Evolutionary conservation across 345 rosid species (phyloP), one percentile per base, ranked within the genome.

Genomic region (Lenwebbia sp.): DNA sequence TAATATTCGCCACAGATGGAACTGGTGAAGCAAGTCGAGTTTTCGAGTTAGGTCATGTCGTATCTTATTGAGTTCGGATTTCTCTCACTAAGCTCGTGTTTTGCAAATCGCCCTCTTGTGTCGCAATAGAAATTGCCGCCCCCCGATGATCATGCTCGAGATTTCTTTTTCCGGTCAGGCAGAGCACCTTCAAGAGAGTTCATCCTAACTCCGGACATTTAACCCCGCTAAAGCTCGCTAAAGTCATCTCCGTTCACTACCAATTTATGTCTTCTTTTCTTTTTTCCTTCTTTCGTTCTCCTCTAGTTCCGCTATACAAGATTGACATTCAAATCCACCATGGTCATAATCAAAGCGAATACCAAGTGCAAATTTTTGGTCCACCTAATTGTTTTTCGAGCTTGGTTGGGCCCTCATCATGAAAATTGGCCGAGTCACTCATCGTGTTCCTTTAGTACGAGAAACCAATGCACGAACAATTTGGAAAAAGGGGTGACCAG

Each of bases 11-110:
- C 8, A 30, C 15, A 65, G 17, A 33, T 30, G 25, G 3, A 10
- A 65, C 9, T 65, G 13, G 13, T 5, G 44, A 65, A 33, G 21
- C 2, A 21, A 0, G 1, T 10, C 5, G 1, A 2, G 0, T 33
- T 19, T 70, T 70, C 13, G 6, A 70, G 13, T 33, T 70, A 70
- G 9, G 25, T 21, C 56, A 21, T 54, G 2, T 54, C 21, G 21
- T 52, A 52, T 52, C 21, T 3, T 15, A 7, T 4, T 14, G 21
- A 52, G 21, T 15, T 52, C 7, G 7, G 54, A 52, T 52, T 52
- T 52, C 54, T 15, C 54, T 15, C 54, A 14, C 1, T 12, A 52
- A 52, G 54, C 12, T 52, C 13, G 2, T 65, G 6, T 30, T 33
- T 65, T 30, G 5, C 22, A 0, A 33, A 10, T 15, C 21, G 12